phyloP scores from a whole-genome alignment of 352 stramenopile species.

The Phytophthora melonis region DNA sequence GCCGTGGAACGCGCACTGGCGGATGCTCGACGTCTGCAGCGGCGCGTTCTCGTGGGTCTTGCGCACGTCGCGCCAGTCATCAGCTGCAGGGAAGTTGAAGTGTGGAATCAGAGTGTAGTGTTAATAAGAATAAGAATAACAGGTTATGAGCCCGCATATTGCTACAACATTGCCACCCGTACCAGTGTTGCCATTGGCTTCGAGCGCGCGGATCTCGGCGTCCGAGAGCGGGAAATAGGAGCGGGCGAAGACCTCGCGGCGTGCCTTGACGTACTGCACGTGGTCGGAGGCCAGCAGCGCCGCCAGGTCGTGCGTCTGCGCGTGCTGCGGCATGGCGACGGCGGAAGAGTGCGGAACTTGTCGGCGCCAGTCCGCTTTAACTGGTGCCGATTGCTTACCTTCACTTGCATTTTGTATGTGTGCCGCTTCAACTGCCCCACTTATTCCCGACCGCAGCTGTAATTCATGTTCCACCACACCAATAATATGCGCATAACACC shows the following conservation, averaged over 20 bases:
- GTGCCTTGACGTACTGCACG: conserved; percentile 38
- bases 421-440: not conserved
- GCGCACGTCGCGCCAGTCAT: conserved; percentile 67
- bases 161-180: not conserved
- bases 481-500: conserved; percentile 8
- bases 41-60: conserved; percentile 42
- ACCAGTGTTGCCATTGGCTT: conserved; percentile 76
- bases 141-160: not conserved
- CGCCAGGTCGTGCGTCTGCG: conserved; percentile 9
- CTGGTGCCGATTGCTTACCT: not conserved
- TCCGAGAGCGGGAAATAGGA: conserved; percentile 55
- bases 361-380: conserved; percentile 9
- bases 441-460: conserved; percentile 9
- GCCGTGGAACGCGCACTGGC: conserved; percentile 76
- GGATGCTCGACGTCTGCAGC: conserved; percentile 54
- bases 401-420: not conserved
- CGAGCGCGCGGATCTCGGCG: conserved; percentile 57
- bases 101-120: not conserved
- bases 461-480: not conserved
- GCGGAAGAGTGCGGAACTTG: conserved; percentile 2
- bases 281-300: conserved; percentile 42
- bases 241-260: conserved; percentile 17
- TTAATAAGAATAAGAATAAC: not conserved
- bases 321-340: conserved; percentile 10
- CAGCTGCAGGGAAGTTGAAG: conserved; percentile 41